Base-by-base conservation (phyloP, 805 yeast genomes). In the Starmerella asiatica region DNA sequence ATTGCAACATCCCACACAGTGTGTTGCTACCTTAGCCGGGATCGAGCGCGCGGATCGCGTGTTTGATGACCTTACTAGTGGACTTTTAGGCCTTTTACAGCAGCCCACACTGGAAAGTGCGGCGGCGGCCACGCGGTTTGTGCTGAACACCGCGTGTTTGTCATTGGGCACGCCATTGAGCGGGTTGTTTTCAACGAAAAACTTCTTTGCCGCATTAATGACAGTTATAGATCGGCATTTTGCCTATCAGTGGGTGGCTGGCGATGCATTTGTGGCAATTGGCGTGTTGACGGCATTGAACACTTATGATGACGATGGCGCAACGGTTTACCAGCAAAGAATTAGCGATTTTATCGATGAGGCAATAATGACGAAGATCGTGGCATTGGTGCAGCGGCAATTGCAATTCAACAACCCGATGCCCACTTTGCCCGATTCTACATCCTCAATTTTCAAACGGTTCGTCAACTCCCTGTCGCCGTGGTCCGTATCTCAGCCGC, bases 301-400 rank as follows among this genome's bases (percentile, higher is more conserved):
- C 47, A 56, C 53, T 38, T 49, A 44, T 38, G 50, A 56, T 32
- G 34, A 20, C 17, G 64, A 60, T 34, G 59, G 60, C 16, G 51
- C 51, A 20, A 57, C 59, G 36, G 60, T 63, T 1, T 63, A 63
- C 41, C 55, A 47, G 36, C 54, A 58, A 15, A 51, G 64, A 16
- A 47, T 63, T 7, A 46, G 63, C n/a, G 67, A 61, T 38, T 61
- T 58, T 43, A 56, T 60, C 8, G 64, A 63, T 36, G 61, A 59
- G 32, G 46, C 50, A 1, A 53, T 56, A 16, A 61, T 63, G 59
- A 40, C 38, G 32, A 54, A 50, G 24, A 56, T 59, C 24, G 42
- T 56, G 4, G 47, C 41, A 2, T 52, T 56, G 9, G 43, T 54
- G 3, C 55, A 55, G 21, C 52, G 48, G 18, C 54, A 23, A 11